A percentile compares a stretch with the other conserved stretches of the same genome.
phyloP scores from a whole-genome alignment of 1,284 basidiomycete genomes.

The Tilletia indica region DNA sequence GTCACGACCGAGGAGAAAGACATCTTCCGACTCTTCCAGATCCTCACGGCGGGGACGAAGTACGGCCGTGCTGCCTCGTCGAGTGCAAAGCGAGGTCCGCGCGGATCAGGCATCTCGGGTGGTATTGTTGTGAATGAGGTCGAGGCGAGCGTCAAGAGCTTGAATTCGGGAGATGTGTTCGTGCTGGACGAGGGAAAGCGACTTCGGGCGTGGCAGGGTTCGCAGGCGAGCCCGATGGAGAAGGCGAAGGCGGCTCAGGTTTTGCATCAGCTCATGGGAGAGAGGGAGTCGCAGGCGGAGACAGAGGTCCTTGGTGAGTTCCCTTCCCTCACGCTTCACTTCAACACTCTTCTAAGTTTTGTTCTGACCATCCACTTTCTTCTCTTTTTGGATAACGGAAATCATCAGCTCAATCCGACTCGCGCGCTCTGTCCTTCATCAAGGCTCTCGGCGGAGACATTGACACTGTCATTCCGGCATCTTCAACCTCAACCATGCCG shows the following conservation, averaged over 20 bases:
- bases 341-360: background rate
- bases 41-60: constrained; percentile 8
- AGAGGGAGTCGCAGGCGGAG: constrained; percentile 9
- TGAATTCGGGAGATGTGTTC: constrained; percentile 17
- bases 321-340: no score
- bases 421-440: constrained; percentile 19
- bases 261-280: constrained; percentile 10
- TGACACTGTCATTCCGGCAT: constrained; percentile 1
- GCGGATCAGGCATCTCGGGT: constrained; percentile 7
- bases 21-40: constrained; percentile 20
- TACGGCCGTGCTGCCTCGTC: constrained; percentile 6
- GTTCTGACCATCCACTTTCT: background rate
- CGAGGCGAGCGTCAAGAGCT: background rate
- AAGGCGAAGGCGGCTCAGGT: constrained; percentile 26
- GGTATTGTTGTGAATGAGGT: constrained; percentile 20
- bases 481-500: background rate
- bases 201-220: constrained; percentile 20
- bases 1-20: constrained; percentile 19
- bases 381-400: background rate
- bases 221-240: constrained; percentile 21
- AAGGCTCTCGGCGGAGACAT: constrained; percentile 16
- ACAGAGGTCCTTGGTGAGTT: constrained; percentile 15
- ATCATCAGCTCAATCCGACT: constrained; percentile 14
- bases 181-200: constrained; percentile 18
- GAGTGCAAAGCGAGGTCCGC: background rate